Base-by-base conservation (phyloP, 2,329 filamentous ascomycete genomes). In the Ceratocystis colombiana region DNA sequence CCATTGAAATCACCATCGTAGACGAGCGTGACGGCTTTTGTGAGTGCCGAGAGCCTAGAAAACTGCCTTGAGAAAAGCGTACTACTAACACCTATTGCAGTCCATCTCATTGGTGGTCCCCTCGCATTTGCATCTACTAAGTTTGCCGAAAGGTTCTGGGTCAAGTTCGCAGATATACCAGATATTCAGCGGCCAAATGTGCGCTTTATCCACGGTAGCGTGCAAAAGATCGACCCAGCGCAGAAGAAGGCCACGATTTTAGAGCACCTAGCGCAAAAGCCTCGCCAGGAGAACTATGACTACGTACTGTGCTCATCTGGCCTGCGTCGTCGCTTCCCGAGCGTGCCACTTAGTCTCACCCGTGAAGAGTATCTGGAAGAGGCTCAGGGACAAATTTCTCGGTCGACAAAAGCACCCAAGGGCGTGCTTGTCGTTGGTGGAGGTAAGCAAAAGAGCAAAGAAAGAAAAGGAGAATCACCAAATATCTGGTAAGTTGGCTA, bases 11-110 rank as follows among this genome's bases (percentile, higher is more conserved):
- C 63, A 90, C 87, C 25, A 80, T 92, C 25, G 84, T 89, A 28
- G 88, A 92, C 71, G 87, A 91, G 74, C 79, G 87, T n/a, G 88
- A 92, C 77, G 89, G 89, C n/a, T 91, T 85, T 73, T 91, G 88
- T 91, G 78, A 71, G 86, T 75, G 6, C 70, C 30, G 5, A 15
- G 28, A 48, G 17, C 22, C 20, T 25, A 22, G 10, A 25, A 33
- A 3, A 1, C 30, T 33, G 4, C 25, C n/a, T 22, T 15, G 3
- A 28, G 20, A 28, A 17, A 20, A n/a, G 6, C 7, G 15, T 12
- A 41, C 61, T 61, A 33, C 63, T 69, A 66, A 70, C 46, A 17
- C 30, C 6, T 2, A n/a, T 2, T 28, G 20, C 68, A 90, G 88
- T 85, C 74, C 89, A 93, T 74, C 74, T 89, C 30, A 90, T 93